phyloP scores from a whole-genome alignment of 2,329 filamentous ascomycete genomes.

The Penicillium freii region DNA sequence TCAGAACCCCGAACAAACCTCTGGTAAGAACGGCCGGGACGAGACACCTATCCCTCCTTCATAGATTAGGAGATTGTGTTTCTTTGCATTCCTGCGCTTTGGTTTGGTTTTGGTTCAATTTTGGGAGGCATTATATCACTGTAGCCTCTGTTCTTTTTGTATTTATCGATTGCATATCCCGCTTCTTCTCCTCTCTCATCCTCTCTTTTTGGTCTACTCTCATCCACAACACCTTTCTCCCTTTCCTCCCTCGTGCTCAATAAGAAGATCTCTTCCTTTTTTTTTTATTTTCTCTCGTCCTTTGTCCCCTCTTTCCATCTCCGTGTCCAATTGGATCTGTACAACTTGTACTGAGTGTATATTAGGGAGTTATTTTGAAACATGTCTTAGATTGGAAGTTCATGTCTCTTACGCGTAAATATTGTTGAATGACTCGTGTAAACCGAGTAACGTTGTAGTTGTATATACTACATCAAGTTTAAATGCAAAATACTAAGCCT shows the following conservation, averaged over 20 bases:
- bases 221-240: conserved; percentile 13
- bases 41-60: conserved; percentile 30
- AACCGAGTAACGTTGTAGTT: neutral
- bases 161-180: conserved; percentile 26
- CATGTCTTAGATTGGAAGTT: conserved; percentile 1
- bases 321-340: conserved; percentile 4
- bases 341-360: conserved; percentile 26
- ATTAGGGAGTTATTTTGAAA: conserved; percentile 22
- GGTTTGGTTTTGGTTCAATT: conserved; percentile 26
- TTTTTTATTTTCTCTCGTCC: neutral
- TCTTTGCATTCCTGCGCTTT: conserved; percentile 14
- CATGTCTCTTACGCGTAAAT: neutral
- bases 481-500: no score
- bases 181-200: conserved; percentile 22
- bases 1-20: conserved; percentile 45
- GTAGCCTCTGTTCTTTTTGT: conserved; percentile 25
- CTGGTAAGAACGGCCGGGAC: conserved; percentile 38
- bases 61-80: conserved; percentile 2
- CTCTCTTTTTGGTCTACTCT: conserved; percentile 14
- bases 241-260: conserved; percentile 25
- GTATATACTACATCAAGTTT: no score
- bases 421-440: neutral
- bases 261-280: conserved; percentile 23
- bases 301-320: conserved; percentile 5
- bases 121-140: conserved; percentile 26